These are phyloP conservation scores for Hondaea fermentalgiana DNA, from an alignment of 108 stramenopile species.

Conservation along the genomic window DNA sequence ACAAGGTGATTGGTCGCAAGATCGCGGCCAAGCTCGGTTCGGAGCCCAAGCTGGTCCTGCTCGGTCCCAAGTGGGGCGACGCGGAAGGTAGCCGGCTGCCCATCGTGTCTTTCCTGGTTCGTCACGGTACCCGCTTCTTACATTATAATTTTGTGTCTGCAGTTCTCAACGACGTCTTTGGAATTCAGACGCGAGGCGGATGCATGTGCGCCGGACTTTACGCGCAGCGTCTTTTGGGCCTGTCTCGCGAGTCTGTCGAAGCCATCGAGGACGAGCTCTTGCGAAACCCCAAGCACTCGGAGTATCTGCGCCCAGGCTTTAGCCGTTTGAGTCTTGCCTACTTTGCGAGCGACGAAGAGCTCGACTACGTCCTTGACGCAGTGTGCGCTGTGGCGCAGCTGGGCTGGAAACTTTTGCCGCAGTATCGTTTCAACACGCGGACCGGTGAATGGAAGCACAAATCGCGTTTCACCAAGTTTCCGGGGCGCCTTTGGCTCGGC, in stretches of 20 bases:
- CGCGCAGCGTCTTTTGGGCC: constrained; percentile 67
- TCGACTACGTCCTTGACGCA: constrained; percentile 76
- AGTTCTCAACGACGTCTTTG: constrained; percentile 91
- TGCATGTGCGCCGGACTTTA: constrained; percentile 85
- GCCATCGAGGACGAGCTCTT: constrained; percentile 73
- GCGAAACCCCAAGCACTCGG: constrained; percentile 61
- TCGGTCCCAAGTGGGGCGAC: background rate
- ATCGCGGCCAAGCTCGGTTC: background rate
- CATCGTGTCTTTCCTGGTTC: constrained; percentile 69
- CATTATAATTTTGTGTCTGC: constrained; percentile 96
- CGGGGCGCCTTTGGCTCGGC: background rate
- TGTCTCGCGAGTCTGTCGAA: constrained; percentile 49
- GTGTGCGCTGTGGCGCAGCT: constrained; percentile 76
- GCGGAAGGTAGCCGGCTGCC: constrained; percentile 43
- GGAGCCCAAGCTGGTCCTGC: background rate
- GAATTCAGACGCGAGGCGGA: constrained; percentile 86
- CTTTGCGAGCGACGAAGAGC: constrained; percentile 60
- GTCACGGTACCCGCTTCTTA: constrained; percentile 25
- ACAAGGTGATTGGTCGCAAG: background rate
- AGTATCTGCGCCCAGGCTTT: constrained; percentile 79
- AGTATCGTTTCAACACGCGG: constrained; percentile 57
- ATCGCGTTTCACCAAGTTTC: constrained; percentile 8
- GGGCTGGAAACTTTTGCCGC: constrained; percentile 76
- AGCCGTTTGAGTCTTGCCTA: constrained; percentile 76
- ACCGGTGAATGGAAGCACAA: constrained; percentile 37